These are phyloP conservation scores for Lactarius tabidus DNA, from an alignment of 768 basidiomycete species.

Conservation along the genomic window DNA sequence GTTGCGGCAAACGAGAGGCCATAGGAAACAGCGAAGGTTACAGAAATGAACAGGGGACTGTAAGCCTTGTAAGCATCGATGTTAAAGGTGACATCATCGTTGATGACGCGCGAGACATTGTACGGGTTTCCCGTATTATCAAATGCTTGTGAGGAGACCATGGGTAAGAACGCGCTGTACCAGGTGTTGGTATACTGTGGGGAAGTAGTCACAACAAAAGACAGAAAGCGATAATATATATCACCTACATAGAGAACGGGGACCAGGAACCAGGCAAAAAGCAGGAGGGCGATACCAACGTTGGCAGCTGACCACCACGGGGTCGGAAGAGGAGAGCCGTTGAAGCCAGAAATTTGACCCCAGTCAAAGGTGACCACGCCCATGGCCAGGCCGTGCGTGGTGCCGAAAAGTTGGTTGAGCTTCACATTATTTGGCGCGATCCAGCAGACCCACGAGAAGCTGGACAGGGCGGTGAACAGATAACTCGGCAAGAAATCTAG, in stretches of 20 bases:
- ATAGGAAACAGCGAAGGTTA: constrained; percentile 73
- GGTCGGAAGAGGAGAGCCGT: constrained; percentile 46
- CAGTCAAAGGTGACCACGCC: constrained; percentile 90
- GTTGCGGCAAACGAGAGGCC: constrained; percentile 78
- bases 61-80: constrained; percentile 50
- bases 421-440: constrained; percentile 64
- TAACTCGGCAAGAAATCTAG: constrained; percentile 4
- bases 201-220: neutral
- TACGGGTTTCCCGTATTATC: constrained; percentile 70
- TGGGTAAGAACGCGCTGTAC: constrained; percentile 27
- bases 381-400: constrained; percentile 43
- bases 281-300: constrained; percentile 79
- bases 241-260: constrained; percentile 41
- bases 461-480: constrained; percentile 17
- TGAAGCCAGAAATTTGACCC: constrained; percentile 60
- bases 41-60: constrained; percentile 58
- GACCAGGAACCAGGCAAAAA: constrained; percentile 42
- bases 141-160: constrained; percentile 44
- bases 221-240: neutral
- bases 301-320: constrained; percentile 91
- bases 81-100: constrained; percentile 51
- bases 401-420: constrained; percentile 75
- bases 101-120: constrained; percentile 55
- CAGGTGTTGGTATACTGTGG: constrained; percentile 57
- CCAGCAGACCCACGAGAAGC: constrained; percentile 90